phyloP scores from a whole-genome alignment of 2,329 filamentous ascomycete genomes.

The Camillea tinctor region DNA sequence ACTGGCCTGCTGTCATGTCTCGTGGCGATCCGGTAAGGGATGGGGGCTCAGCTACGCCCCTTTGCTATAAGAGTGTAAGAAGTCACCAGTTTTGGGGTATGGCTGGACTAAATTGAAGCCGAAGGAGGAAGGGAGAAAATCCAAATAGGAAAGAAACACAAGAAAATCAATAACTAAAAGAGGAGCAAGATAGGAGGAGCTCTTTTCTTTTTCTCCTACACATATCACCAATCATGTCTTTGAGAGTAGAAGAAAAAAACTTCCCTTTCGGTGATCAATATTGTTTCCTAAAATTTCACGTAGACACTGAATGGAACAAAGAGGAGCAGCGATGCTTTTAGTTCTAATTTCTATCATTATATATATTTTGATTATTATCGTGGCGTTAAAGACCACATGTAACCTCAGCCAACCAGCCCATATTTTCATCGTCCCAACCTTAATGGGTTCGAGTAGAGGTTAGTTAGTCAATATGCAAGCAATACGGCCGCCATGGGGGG shows the following conservation, averaged over 20 bases:
- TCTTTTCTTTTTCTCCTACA: neutral
- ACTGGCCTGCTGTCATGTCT: neutral
- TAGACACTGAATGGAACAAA: conserved; percentile 10
- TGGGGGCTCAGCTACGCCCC: neutral
- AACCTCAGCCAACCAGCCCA: neutral
- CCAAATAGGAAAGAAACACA: neutral
- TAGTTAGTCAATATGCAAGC: neutral
- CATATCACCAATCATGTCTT: neutral
- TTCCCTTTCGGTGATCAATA: conserved; percentile 11
- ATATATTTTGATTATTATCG: conserved; percentile 4
- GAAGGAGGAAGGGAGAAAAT: neutral
- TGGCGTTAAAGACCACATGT: conserved; percentile 10
- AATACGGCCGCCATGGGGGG: neutral
- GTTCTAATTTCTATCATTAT: conserved; percentile 25
- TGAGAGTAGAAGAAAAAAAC: conserved; percentile 1
- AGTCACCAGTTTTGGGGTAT: neutral
- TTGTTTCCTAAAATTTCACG: conserved; percentile 6
- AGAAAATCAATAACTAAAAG: neutral
- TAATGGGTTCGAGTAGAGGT: neutral
- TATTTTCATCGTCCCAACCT: neutral
- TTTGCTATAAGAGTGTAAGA: neutral
- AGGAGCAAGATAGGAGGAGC: neutral
- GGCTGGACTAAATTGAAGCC: neutral
- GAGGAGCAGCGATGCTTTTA: conserved; percentile 21
- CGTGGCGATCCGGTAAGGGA: neutral